Evolutionary conservation across 306 rosid species (phyloP).

Genomic region (Vigna radiata): DNA sequence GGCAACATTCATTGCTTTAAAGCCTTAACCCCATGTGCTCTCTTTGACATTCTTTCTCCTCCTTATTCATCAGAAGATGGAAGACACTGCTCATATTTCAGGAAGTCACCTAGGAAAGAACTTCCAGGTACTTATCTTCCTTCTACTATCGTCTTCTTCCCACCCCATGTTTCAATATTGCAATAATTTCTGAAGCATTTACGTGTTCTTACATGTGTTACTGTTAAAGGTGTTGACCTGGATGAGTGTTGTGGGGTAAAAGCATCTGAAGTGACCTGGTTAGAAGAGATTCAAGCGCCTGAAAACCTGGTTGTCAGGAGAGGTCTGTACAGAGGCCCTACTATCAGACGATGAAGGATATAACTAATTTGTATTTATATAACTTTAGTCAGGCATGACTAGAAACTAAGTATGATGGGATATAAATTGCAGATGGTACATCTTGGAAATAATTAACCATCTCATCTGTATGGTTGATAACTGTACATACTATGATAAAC

Average conservation of each 20-base stretch:
- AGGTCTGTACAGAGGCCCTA: conserved; percentile 55
- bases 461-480: conserved; percentile 37
- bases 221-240: conserved; percentile 37
- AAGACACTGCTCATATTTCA: conserved; percentile 54
- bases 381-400: conserved; percentile 35
- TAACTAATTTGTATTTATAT: conserved; percentile 8
- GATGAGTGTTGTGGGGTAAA: conserved; percentile 32
- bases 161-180: too few relatives aligned
- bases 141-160: background rate
- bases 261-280: conserved; percentile 51
- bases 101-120: conserved; percentile 41
- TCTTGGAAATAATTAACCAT: conserved; percentile 33
- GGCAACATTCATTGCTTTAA: conserved; percentile 58
- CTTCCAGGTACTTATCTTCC: conserved; percentile 48
- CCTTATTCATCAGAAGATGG: conserved; percentile 55
- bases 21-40: conserved; percentile 57
- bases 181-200: conserved; percentile 25
- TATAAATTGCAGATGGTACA: conserved; percentile 22
- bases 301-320: conserved; percentile 45
- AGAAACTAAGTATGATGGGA: conserved; percentile 28
- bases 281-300: conserved; percentile 53
- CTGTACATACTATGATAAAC: conserved; percentile 41
- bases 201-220: conserved; percentile 15
- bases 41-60: conserved; percentile 57
- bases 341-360: conserved; percentile 44